Evolutionary conservation across 768 basidiomycete species (phyloP), one percentile per base, ranked within the genome.

Genomic region (Tricholomella constricta): DNA sequence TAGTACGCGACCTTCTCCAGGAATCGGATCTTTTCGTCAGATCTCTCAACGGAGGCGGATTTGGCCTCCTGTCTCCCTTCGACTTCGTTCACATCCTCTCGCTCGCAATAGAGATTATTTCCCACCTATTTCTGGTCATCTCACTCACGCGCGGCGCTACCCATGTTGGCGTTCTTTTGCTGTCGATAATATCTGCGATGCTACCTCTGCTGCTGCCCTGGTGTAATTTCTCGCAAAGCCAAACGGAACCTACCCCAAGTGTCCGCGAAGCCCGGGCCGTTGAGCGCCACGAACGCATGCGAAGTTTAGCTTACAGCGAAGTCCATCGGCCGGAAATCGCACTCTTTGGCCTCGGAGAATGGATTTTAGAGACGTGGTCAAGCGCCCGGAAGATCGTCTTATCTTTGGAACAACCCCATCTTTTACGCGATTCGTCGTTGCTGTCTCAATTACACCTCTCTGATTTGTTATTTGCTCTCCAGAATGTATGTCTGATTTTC

Each of bases 11-110:
- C 64, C 80, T 92, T 37, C 76, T 93, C n/a, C 86, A 89, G 54
- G 90, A 93, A 70, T 89, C 91, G 34, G 91, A 93, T 64, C 78
- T 89, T 29, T 93, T 93, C 64, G 86, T 88, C 37, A 81, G 88
- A 53, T 92, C 91, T 10, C 91, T 92, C 68, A 81, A 78, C 60
- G 88, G 88, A 37, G 81, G 85, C 32, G 81, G 86, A 10, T 90
- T 92, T 65, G 90, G 90, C 14, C 77, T 91, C 26, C 76, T 91
- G 59, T 90, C 88, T 2, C 91, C 90, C 7, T 78, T 91, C 51
- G 90, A 92, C 63, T 83, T 90, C 58, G 76, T 91, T 61, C 85
- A 86, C 59, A 73, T 91, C 60, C 71, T 92, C 57, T 84, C 86
- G 36, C 75, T 89, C 47, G 52, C 84, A 17, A 84, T 87, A 27